Conservation (phyloP, 441 rosid species). For the Syzygium syzygioides region DNA sequence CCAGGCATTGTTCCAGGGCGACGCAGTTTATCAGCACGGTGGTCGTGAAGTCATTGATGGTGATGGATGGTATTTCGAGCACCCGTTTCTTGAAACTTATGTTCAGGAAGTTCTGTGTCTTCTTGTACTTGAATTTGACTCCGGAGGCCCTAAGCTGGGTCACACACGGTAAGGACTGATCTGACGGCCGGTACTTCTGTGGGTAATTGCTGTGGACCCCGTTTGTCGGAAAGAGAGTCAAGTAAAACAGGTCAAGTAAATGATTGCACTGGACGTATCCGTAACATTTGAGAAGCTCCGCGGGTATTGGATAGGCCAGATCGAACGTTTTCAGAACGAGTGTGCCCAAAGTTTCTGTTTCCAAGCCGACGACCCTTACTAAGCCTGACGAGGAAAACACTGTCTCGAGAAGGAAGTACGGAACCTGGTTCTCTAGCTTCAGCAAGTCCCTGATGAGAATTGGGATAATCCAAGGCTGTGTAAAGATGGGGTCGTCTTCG, state of each 20-base stretch:
- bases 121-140: conserved; percentile 1
- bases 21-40: not conserved
- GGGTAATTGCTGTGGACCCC: not conserved
- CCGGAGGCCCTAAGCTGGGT: not conserved
- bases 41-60: not conserved
- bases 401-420: conserved; percentile 1
- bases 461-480: conserved; percentile 7
- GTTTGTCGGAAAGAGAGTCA: not conserved
- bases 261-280: not conserved
- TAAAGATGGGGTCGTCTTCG: not conserved
- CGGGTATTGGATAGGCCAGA: not conserved
- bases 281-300: not conserved
- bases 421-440: conserved; percentile 16
- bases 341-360: not conserved
- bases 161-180: not conserved
- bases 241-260: not conserved
- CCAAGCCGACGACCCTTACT: rapidly evolving
- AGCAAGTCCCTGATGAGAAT: conserved; percentile 7
- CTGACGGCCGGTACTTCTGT: not conserved
- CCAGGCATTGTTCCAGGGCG: not conserved
- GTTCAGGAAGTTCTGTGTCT: not conserved
- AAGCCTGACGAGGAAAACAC: not conserved
- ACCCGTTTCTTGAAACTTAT: not conserved
- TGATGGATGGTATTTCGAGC: conserved; percentile 9
- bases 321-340: not conserved